Evolutionary conservation across 2,329 filamentous ascomycete genomes (phyloP), one percentile per base, ranked within the genome.

Genomic region (Diplodia mutila): DNA sequence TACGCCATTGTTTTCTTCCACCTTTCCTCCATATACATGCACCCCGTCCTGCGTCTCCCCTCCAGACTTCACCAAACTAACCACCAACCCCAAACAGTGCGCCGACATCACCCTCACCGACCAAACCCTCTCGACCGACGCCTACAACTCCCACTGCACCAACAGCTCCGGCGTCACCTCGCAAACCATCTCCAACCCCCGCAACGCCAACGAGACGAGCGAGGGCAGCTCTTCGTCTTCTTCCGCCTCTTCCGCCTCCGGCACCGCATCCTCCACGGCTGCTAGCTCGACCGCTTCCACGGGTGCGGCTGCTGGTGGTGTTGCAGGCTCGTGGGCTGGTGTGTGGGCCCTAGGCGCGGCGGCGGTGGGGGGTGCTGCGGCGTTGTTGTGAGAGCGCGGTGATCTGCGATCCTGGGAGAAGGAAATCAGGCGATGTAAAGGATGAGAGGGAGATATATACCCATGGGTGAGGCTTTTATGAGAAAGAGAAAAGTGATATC

Each of bases 51-150:
- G n/a, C 39, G 6, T 42, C 3, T 42, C 39, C 18, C 18, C 29
- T 32, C 29, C 29, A 6, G 29, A 8, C 29, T 29, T 29, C 11
- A 3, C 9, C 32, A 3, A 14, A 12, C 11, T 37, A 37, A 37
- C 8, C 34, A 11, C 34, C n/a, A 8, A n/a, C 48, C n/a, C 8
- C 65, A 16, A 12, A 4, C 3, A 90, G 88, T 94, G 91, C 77
- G 89, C 90, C 74, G 91, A 94, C 73, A 86, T 93, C 71, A 89
- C 86, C 29, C 89, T 94, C 80, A 85, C 83, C 37, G 80, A 81
- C 63, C 80, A 80, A 12, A 82, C 86, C 4, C 80, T 83, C 21
- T 76, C 80, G 9, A 80, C 85, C 18, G 75, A 80, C 29, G 80
- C 80, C 39, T 79, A 76, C 71, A 71, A 76, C 25, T 79, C 80